Evolutionary conservation across 2,329 filamentous ascomycete genomes (phyloP).

Genomic region (Pseudocercospora pini-densiflorae): DNA sequence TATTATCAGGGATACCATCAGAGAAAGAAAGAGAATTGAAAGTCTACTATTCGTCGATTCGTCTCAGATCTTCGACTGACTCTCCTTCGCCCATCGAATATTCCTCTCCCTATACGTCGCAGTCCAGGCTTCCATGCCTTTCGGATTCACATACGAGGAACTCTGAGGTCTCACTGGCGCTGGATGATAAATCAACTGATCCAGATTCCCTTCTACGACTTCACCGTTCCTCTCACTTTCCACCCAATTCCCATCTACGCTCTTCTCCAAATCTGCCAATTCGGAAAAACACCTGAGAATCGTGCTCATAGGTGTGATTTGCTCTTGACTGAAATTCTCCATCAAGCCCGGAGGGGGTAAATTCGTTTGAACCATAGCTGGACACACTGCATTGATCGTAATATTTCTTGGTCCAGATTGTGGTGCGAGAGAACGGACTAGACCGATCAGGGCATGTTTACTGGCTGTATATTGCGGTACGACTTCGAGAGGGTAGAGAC

Average conservation of each 20-base stretch:
- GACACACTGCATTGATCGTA: constrained; percentile 48
- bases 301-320: constrained; percentile 47
- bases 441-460: constrained; percentile 49
- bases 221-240: constrained; percentile 32
- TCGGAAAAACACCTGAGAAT: constrained; percentile 47
- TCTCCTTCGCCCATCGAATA: not conserved
- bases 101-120: constrained; percentile 38
- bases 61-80: not conserved
- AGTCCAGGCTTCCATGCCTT: constrained; percentile 33
- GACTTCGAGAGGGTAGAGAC: constrained; percentile 40
- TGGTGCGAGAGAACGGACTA: constrained; percentile 43
- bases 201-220: constrained; percentile 36
- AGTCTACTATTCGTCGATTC: not conserved
- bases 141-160: constrained; percentile 28
- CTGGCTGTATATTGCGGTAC: constrained; percentile 48
- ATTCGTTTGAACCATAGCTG: constrained; percentile 46
- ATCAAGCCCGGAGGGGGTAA: constrained; percentile 45
- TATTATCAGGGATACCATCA: not conserved
- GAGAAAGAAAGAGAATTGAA: not conserved
- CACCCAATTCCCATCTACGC: constrained; percentile 35
- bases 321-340: constrained; percentile 44
- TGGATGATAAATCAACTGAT: constrained; percentile 34
- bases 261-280: constrained; percentile 34
- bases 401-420: constrained; percentile 42
- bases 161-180: constrained; percentile 19